Evolutionary conservation across 2,329 filamentous ascomycete genomes (phyloP).

Genomic region (Hirsutella minnesotensis): DNA sequence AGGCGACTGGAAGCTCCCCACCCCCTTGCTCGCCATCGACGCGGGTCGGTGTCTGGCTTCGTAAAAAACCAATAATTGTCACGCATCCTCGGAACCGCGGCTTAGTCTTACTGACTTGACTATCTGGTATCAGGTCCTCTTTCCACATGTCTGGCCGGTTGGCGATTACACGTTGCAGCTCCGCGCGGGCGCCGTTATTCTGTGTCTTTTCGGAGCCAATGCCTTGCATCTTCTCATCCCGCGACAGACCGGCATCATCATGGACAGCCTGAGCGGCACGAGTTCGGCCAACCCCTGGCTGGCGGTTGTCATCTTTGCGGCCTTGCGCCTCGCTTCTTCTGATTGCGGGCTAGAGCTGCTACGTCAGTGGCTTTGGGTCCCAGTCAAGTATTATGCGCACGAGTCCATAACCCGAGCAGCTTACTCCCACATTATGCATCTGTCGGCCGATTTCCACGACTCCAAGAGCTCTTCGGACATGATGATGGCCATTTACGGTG

Average conservation of each 20-base stretch:
- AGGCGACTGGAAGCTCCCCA: not conserved
- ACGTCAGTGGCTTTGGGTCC: conserved; percentile 44
- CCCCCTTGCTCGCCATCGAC: too few species aligned
- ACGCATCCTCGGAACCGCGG: too few species aligned
- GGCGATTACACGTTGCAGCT: conserved; percentile 54
- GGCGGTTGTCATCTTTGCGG: conserved; percentile 39
- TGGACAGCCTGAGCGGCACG: conserved; percentile 49
- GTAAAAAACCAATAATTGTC: too few species aligned
- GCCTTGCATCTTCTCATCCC: conserved; percentile 66
- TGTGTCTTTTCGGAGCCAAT: conserved; percentile 60
- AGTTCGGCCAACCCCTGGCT: conserved; percentile 38
- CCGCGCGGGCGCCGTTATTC: conserved; percentile 51
- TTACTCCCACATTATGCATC: conserved; percentile 47
- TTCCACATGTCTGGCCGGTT: conserved; percentile 70
- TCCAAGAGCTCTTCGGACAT: conserved; percentile 48
- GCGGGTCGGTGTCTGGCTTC: not conserved
- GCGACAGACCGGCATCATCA: conserved; percentile 69
- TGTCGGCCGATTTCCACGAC: conserved; percentile 51
- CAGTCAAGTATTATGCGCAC: conserved; percentile 44
- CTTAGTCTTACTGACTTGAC: too few species aligned
- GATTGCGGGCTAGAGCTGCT: conserved; percentile 42
- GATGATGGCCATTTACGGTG: conserved; percentile 43
- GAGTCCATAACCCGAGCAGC: conserved; percentile 41
- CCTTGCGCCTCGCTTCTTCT: conserved; percentile 38
- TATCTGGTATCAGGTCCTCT: conserved; percentile 44